phyloP scores from a whole-genome alignment of 129 eudicot genomes.

The Erigeron canadensis region DNA sequence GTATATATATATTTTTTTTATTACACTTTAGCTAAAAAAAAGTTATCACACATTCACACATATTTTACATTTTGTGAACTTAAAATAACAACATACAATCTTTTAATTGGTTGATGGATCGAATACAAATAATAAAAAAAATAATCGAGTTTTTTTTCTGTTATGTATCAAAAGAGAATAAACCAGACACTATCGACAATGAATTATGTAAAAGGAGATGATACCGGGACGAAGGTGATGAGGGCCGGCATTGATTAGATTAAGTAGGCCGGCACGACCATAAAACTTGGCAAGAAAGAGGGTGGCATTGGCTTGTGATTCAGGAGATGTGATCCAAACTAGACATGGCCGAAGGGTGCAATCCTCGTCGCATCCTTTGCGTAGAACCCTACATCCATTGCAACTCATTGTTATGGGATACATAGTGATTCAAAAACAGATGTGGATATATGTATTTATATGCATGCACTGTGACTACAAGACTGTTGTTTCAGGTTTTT shows the following conservation, averaged over 20 bases:
- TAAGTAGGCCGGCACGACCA: conserved; percentile 56
- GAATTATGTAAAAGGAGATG: background rate
- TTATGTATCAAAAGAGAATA: too few species aligned
- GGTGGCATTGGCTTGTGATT: conserved; percentile 58
- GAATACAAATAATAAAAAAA: too few species aligned
- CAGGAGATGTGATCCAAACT: conserved; percentile 44
- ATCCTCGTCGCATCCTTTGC: conserved; percentile 52
- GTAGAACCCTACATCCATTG: conserved; percentile 49
- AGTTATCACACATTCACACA: too few species aligned
- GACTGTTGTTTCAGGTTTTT: background rate
- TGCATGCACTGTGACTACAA: background rate
- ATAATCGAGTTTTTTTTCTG: too few species aligned
- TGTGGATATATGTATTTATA: background rate
- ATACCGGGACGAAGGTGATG: conserved; percentile 51
- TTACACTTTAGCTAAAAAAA: too few species aligned
- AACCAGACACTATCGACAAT: too few species aligned
- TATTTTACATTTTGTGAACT: too few species aligned
- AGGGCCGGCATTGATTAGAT: conserved; percentile 49
- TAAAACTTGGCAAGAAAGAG: conserved; percentile 60
- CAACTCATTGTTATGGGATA: conserved; percentile 37
- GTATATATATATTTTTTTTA: too few species aligned
- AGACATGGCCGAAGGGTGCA: conserved; percentile 49
- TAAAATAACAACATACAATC: too few species aligned
- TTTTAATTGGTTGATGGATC: too few species aligned
- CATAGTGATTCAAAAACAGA: background rate